Percentiles rank a stretch among this genome's conserved stretches.
phyloP scores from a whole-genome alignment of 306 rosid species.

The Fagus crenata region DNA sequence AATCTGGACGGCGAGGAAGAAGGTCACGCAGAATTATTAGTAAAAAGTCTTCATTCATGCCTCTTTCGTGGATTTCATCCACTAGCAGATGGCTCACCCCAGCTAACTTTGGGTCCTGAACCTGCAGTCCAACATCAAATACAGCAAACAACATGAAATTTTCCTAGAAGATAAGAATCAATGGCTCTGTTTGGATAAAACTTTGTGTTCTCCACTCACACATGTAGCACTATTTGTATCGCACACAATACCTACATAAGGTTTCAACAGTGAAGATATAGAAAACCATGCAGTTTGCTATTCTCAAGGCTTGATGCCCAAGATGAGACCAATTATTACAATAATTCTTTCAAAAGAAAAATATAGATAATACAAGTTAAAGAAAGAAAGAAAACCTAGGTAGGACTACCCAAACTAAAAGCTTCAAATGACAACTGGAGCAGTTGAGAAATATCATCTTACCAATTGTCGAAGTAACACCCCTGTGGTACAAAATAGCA shows the following conservation, averaged over 20 bases:
- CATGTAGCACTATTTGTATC: background rate
- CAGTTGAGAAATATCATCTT: constrained; percentile 29
- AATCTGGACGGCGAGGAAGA: constrained; percentile 92
- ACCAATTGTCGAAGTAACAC: constrained; percentile 92
- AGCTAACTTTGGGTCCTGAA: constrained; percentile 77
- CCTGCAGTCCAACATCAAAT: constrained; percentile 53
- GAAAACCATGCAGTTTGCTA: background rate
- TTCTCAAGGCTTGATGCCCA: background rate
- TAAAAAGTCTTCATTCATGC: constrained; percentile 94
- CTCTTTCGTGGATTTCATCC: constrained; percentile 99
- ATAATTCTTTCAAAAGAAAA: background rate
- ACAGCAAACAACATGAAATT: constrained; percentile 29
- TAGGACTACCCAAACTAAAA: constrained; percentile 10
- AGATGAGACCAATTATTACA: background rate
- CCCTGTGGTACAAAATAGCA: constrained; percentile 95
- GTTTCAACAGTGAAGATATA: background rate
- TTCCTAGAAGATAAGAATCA: constrained; percentile 22
- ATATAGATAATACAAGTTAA: background rate
- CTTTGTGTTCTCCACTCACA: background rate
- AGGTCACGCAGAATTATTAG: constrained; percentile 85
- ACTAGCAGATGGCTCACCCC: constrained; percentile 92
- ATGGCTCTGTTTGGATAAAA: background rate
- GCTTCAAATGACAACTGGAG: constrained; percentile 18
- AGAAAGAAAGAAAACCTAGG: constrained; percentile 5
- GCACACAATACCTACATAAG: background rate